Evolutionary conservation across 2,329 filamentous ascomycete genomes (phyloP).

Genomic region (Pseudocercospora fuligena): DNA sequence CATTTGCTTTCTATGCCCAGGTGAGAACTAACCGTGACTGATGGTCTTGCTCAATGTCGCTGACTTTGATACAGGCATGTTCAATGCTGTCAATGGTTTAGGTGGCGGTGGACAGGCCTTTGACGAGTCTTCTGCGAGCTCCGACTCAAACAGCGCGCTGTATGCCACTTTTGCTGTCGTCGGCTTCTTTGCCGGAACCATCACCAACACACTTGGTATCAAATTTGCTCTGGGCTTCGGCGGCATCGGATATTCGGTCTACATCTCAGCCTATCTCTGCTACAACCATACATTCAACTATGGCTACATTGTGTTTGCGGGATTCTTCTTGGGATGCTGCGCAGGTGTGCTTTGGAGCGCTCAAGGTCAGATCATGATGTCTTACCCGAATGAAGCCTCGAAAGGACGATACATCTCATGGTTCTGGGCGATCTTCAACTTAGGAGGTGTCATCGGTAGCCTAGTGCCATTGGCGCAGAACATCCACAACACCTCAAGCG

Average conservation of each 20-base stretch:
- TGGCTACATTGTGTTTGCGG: slow-evolving; percentile 73
- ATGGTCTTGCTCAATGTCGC: not conserved
- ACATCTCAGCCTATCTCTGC: slow-evolving; percentile 70
- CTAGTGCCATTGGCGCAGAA: slow-evolving; percentile 74
- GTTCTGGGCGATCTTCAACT: slow-evolving; percentile 95
- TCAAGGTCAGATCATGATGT: slow-evolving; percentile 86
- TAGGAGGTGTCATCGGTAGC: slow-evolving; percentile 83
- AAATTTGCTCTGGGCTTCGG: slow-evolving; percentile 70
- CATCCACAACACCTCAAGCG: slow-evolving; percentile 59
- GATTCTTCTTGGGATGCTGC: slow-evolving; percentile 74
- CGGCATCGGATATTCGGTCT: slow-evolving; percentile 76
- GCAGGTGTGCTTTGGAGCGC: slow-evolving; percentile 81
- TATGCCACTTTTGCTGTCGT: slow-evolving; percentile 72
- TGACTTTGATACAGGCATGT: slow-evolving; percentile 46
- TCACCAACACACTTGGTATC: slow-evolving; percentile 76
- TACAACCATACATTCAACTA: slow-evolving; percentile 64
- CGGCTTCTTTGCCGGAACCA: slow-evolving; percentile 69
- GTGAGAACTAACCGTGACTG: slow-evolving; percentile 21
- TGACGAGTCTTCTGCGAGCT: slow-evolving; percentile 53
- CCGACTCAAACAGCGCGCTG: slow-evolving; percentile 70
- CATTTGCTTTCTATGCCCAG: slow-evolving; percentile 58
- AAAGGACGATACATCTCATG: slow-evolving; percentile 88
- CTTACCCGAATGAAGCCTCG: slow-evolving; percentile 76
- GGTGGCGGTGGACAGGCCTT: slow-evolving; percentile 51
- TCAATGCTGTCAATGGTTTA: slow-evolving; percentile 56